Percentiles rank a stretch among this genome's conserved stretches.
phyloP scores from a whole-genome alignment of 306 rosid genomes.

The Inga laurina region DNA sequence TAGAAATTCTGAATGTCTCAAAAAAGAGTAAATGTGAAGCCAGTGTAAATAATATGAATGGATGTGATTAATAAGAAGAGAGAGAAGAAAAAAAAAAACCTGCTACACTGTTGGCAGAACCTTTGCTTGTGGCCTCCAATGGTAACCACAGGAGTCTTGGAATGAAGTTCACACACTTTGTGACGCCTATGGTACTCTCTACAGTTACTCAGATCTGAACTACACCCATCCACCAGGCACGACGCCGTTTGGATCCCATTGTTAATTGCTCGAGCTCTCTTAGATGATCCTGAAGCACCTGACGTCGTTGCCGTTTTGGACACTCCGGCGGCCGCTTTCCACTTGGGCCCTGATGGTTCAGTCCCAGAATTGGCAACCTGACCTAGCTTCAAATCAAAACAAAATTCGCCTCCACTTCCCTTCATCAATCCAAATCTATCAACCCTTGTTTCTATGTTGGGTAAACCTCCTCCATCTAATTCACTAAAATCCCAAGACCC shows the following conservation, averaged over 20 bases:
- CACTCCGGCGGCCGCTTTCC: not conserved
- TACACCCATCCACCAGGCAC: slow-evolving; percentile 91
- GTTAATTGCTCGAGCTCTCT: slow-evolving; percentile 73
- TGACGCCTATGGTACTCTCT: slow-evolving; percentile 95
- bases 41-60: slow-evolving; percentile 27
- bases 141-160: slow-evolving; percentile 86
- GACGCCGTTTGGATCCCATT: slow-evolving; percentile 61
- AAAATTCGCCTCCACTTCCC: slow-evolving; percentile 57
- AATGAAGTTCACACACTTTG: slow-evolving; percentile 93
- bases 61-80: not conserved
- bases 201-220: slow-evolving; percentile 76
- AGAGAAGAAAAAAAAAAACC: slow-evolving; percentile 37
- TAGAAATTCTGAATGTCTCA: not conserved
- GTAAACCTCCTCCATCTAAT: slow-evolving; percentile 53
- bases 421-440: slow-evolving; percentile 43
- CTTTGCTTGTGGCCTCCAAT: slow-evolving; percentile 83
- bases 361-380: slow-evolving; percentile 55
- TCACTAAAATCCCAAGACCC: slow-evolving; percentile 79
- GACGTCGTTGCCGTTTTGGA: slow-evolving; percentile 53
- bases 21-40: slow-evolving; percentile 19
- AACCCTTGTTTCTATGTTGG: slow-evolving; percentile 54
- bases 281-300: slow-evolving; percentile 59
- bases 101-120: slow-evolving; percentile 99
- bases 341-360: slow-evolving; percentile 25
- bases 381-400: slow-evolving; percentile 94